phyloP scores from a whole-genome alignment of 1,139 yeast species.

The Yamadazyma atmosphaerica region DNA sequence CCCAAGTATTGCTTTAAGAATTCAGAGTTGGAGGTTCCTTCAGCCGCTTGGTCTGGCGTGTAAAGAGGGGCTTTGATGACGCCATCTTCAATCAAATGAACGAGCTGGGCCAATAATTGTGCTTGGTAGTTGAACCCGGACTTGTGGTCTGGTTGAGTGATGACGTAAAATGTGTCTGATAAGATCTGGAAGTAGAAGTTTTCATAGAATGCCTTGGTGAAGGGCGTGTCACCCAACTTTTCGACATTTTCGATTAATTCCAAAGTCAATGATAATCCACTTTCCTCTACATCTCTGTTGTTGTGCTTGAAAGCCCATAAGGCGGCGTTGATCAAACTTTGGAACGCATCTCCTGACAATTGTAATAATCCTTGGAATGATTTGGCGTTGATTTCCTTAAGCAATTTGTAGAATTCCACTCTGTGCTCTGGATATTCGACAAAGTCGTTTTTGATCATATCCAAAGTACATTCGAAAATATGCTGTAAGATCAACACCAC shows the following conservation, averaged over 20 bases:
- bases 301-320: constrained; percentile 98
- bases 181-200: constrained; percentile 87
- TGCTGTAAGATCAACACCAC: constrained; percentile 84
- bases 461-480: constrained; percentile 91
- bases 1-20: constrained; percentile 82
- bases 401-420: constrained; percentile 87
- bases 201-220: constrained; percentile 84
- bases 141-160: constrained; percentile 97
- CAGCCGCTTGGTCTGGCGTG: constrained; percentile 69
- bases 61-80: constrained; percentile 73
- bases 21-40: constrained; percentile 78
- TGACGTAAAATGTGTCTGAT: constrained; percentile 87
- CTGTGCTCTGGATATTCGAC: constrained; percentile 98
- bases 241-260: constrained; percentile 86
- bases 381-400: constrained; percentile 82
- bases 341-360: constrained; percentile 90
- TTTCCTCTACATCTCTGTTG: constrained; percentile 91
- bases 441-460: constrained; percentile 93
- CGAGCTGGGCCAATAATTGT: constrained; percentile 77
- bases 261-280: constrained; percentile 81
- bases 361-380: constrained; percentile 85
- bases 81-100: constrained; percentile 78
- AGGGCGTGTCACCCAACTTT: constrained; percentile 69
- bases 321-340: constrained; percentile 87
- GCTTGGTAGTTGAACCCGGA: constrained; percentile 93